Evolutionary conservation across 2,329 filamentous ascomycete species (phyloP).

Genomic region (Onygenales sp.): DNA sequence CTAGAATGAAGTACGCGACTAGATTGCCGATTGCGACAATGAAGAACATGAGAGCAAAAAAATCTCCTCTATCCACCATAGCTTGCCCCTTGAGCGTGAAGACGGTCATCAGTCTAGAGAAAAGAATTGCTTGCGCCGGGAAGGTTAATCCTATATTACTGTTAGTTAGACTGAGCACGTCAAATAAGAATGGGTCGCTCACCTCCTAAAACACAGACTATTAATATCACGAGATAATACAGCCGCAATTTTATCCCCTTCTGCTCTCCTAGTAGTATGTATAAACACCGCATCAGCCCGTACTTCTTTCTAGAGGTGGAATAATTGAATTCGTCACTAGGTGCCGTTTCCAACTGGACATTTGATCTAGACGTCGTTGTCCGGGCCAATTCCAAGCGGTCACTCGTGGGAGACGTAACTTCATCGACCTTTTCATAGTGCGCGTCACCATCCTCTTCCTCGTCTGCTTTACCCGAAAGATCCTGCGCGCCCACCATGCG

Average conservation of each 20-base stretch:
- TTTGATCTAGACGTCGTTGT: conserved; percentile 1
- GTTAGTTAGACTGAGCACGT: not conserved
- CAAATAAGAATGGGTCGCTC: not conserved
- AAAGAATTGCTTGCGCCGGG: conserved; percentile 38
- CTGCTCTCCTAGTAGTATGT: conserved; percentile 3
- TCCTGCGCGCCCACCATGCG: conserved; percentile 61
- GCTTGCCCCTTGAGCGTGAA: conserved; percentile 14
- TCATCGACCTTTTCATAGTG: conserved; percentile 18
- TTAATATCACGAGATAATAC: not conserved
- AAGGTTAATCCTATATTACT: conserved; percentile 29
- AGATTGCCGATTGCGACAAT: conserved; percentile 32
- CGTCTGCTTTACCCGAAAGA: conserved; percentile 8
- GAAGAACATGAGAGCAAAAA: conserved; percentile 40
- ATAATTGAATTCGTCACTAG: not conserved
- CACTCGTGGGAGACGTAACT: not conserved
- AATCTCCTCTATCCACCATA: conserved; percentile 26
- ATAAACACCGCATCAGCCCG: conserved; percentile 1
- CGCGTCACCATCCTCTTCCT: conserved; percentile 29
- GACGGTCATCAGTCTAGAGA: conserved; percentile 16
- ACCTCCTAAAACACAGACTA: conserved; percentile 1
- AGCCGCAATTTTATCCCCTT: not conserved
- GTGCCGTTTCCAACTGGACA: conserved; percentile 1
- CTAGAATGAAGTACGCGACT: conserved; percentile 25
- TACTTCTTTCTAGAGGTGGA: not conserved
- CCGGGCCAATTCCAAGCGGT: conserved; percentile 1